Percentiles rank a stretch among this genome's conserved stretches.
These are phyloP conservation scores for Thraustotheca clavata DNA, from an alignment of 352 stramenopile species.

Conservation along the genomic window DNA sequence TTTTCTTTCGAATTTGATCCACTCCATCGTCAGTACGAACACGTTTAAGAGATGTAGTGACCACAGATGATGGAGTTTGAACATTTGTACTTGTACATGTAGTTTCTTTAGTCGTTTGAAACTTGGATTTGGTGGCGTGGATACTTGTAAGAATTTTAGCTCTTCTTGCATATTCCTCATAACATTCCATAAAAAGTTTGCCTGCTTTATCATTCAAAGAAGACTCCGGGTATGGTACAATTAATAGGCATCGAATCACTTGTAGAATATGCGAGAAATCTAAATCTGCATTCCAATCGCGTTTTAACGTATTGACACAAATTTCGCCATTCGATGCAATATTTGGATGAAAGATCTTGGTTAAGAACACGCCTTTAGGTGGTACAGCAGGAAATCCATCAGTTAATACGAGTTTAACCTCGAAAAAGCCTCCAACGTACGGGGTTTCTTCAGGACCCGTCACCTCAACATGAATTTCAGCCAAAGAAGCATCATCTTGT, in stretches of 20 bases:
- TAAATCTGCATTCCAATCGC: conserved; percentile 93
- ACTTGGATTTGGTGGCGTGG: conserved; percentile 58
- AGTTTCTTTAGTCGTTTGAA: conserved; percentile 6
- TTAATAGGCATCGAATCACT: conserved; percentile 98
- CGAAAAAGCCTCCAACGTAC: conserved; percentile 95
- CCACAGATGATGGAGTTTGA: not conserved
- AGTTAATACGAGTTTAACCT: conserved; percentile 92
- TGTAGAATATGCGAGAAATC: conserved; percentile 95
- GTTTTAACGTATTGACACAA: conserved; percentile 99
- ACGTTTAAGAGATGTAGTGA: not conserved
- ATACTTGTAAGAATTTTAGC: conserved; percentile 87
- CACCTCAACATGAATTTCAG: conserved; percentile 94
- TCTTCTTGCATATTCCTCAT: conserved; percentile 93
- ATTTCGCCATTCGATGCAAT: conserved; percentile 96
- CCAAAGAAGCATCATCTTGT: conserved; percentile 85
- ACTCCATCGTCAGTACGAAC: conserved; percentile 11
- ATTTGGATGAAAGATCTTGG: conserved; percentile 99
- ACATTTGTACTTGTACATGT: too few relatives aligned
- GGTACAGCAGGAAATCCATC: conserved; percentile 78
- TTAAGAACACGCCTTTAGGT: conserved; percentile 94
- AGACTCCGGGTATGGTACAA: conserved; percentile 98
- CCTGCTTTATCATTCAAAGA: conserved; percentile 98
- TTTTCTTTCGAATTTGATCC: conserved; percentile 63
- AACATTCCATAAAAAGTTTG: conserved; percentile 98
- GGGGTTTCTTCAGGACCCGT: conserved; percentile 95